These are phyloP conservation scores for Strobilomyces echinocephalus DNA, from an alignment of 768 basidiomycete genomes.

Conservation along the genomic window DNA sequence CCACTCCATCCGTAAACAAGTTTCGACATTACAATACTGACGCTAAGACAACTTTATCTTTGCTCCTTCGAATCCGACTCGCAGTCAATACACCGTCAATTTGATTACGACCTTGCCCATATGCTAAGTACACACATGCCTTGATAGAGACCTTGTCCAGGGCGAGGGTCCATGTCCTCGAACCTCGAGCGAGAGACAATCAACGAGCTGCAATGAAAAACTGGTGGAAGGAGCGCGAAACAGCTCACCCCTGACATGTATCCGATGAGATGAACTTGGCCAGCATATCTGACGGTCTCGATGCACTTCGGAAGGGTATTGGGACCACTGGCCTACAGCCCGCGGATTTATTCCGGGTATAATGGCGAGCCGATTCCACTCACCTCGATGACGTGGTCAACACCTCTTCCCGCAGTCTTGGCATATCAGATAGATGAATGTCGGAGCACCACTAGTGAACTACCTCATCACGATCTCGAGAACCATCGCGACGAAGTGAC, in stretches of 20 bases:
- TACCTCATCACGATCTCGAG: slow-evolving; percentile 35
- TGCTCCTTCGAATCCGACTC: no score
- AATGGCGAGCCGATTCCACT: background rate
- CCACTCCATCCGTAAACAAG: background rate
- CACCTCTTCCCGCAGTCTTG: slow-evolving; percentile 29
- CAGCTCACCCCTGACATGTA: slow-evolving; percentile 39
- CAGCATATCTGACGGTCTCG: slow-evolving; percentile 36
- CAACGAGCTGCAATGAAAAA: background rate
- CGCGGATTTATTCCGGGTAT: background rate
- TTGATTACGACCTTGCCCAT: slow-evolving; percentile 56
- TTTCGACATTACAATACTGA: no score
- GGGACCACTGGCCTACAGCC: slow-evolving; percentile 47
- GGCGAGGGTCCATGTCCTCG: slow-evolving; percentile 52
- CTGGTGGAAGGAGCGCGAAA: no score
- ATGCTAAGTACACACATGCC: no score
- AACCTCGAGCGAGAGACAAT: slow-evolving; percentile 33
- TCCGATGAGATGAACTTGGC: slow-evolving; percentile 49
- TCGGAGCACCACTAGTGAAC: background rate
- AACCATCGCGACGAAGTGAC: slow-evolving; percentile 64
- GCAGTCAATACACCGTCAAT: no score
- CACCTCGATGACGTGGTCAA: slow-evolving; percentile 34
- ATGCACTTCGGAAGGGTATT: slow-evolving; percentile 46
- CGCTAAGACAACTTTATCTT: no score
- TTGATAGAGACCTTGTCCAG: slow-evolving; percentile 56
- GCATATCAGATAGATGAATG: background rate